phyloP scores from a whole-genome alignment of 2,329 filamentous ascomycete genomes.

The Fusarium papillatum region DNA sequence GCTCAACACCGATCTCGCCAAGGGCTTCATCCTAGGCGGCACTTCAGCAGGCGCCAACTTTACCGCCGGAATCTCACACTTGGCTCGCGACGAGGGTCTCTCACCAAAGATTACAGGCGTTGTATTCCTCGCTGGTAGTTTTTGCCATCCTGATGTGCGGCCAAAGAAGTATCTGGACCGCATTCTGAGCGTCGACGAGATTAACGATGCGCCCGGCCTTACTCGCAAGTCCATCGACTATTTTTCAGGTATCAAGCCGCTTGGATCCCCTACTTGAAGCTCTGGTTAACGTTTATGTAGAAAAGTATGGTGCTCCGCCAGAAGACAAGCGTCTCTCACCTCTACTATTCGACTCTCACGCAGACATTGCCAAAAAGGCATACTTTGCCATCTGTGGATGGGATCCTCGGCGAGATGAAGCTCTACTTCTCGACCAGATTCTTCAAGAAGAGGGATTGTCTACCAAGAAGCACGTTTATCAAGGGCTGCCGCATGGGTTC shows the following conservation, averaged over 20 bases:
- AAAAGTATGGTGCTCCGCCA: constrained; percentile 43
- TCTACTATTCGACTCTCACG: constrained; percentile 49
- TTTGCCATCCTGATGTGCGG: constrained; percentile 55
- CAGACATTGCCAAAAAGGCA: constrained; percentile 47
- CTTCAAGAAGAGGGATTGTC: constrained; percentile 49
- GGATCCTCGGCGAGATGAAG: constrained; percentile 64
- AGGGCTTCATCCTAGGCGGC: constrained; percentile 64
- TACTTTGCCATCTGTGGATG: constrained; percentile 62
- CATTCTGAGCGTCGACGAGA: constrained; percentile 53
- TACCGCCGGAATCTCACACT: constrained; percentile 58
- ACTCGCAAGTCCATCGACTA: constrained; percentile 53
- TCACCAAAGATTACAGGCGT: constrained; percentile 58
- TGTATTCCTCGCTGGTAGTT: constrained; percentile 60
- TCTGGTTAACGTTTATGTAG: constrained; percentile 16
- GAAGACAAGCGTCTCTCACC: constrained; percentile 56
- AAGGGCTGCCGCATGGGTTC: constrained; percentile 57
- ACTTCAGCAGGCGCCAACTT: constrained; percentile 66
- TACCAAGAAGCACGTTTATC: constrained; percentile 55
- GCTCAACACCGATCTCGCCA: constrained; percentile 55
- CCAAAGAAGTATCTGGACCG: constrained; percentile 53
- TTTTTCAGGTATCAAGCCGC: constrained; percentile 42
- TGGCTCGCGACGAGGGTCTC: constrained; percentile 52
- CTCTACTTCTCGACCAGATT: constrained; percentile 58
- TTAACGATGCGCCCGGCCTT: constrained; percentile 48
- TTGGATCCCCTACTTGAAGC: fast-evolving